Evolutionary conservation across 164 flowering plant species (phyloP).

Genomic region (Pachysandra terminalis): DNA sequence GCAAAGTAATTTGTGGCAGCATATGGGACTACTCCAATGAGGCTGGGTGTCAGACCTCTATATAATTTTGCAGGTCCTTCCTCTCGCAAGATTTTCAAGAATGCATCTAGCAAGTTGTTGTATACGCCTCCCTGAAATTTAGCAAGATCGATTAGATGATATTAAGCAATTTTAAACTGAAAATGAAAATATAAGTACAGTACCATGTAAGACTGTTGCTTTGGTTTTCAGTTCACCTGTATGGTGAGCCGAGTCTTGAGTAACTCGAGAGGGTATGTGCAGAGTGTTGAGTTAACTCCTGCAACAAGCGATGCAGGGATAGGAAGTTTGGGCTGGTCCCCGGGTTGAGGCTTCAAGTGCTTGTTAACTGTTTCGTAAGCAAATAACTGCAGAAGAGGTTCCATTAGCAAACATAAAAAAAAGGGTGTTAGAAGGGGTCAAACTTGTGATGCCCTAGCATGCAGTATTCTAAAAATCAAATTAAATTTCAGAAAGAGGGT

Average conservation of each 20-base stretch:
- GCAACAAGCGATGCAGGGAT: constrained; percentile 87
- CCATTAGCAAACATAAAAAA: too few relatives aligned
- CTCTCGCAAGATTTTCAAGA: constrained; percentile 67
- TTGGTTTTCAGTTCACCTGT: constrained; percentile 48
- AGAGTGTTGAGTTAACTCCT: constrained; percentile 85
- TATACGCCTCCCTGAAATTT: constrained; percentile 68
- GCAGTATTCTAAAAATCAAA: too few relatives aligned
- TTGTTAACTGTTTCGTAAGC: constrained; percentile 90
- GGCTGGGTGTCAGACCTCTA: constrained; percentile 85
- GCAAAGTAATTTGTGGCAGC: constrained; percentile 94
- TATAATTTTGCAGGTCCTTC: constrained; percentile 85
- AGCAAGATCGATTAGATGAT: neutral
- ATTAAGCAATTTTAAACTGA: too few relatives aligned
- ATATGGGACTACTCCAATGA: constrained; percentile 95
- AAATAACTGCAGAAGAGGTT: constrained; percentile 87
- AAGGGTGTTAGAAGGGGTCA: too few relatives aligned
- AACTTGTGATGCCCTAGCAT: too few relatives aligned
- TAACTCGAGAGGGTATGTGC: too few relatives aligned
- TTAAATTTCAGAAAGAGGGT: too few relatives aligned
- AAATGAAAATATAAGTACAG: too few relatives aligned
- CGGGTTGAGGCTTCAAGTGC: constrained; percentile 56
- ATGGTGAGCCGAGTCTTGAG: too few relatives aligned
- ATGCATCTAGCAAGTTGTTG: too few relatives aligned
- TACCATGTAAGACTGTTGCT: too few relatives aligned
- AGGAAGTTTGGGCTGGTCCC: constrained; percentile 67